Conservation (phyloP, 495 filamentous ascomycete genomes). For the Venustampulla echinocandica region DNA sequence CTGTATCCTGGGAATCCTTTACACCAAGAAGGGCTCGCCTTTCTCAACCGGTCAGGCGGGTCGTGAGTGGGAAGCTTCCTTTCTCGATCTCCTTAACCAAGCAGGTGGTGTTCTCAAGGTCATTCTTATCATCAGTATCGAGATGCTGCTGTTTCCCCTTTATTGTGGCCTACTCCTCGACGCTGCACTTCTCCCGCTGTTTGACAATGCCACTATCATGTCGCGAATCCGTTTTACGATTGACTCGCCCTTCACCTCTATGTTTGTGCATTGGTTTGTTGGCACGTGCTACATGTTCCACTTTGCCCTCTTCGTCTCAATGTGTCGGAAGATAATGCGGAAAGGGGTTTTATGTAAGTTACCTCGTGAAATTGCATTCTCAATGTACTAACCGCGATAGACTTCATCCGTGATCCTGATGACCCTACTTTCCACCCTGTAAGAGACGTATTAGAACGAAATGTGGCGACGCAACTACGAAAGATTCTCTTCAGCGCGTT, state of each 20-base stretch:
- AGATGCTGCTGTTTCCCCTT: slow-evolving; percentile 95
- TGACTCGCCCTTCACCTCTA: slow-evolving; percentile 69
- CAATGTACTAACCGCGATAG: slow-evolving; percentile 29
- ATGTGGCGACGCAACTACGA: slow-evolving; percentile 82
- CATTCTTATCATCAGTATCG: slow-evolving; percentile 95
- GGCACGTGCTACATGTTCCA: slow-evolving; percentile 99
- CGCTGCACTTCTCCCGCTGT: slow-evolving; percentile 79
- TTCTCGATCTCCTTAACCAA: slow-evolving; percentile 81
- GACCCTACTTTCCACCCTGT: slow-evolving; percentile 98
- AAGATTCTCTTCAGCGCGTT: slow-evolving; percentile 95
- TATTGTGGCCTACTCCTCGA: slow-evolving; percentile 93
- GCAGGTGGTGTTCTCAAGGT: slow-evolving; percentile 97
- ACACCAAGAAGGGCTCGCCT: slow-evolving; percentile 60
- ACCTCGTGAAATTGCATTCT: background rate
- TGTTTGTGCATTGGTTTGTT: slow-evolving; percentile 98
- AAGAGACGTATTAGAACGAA: slow-evolving; percentile 90
- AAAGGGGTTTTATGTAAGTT: slow-evolving; percentile 80
- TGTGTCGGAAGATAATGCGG: slow-evolving; percentile 97
- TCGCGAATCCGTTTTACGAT: slow-evolving; percentile 70
- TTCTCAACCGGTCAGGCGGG: slow-evolving; percentile 55
- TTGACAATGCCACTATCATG: slow-evolving; percentile 64
- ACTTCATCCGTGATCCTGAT: slow-evolving; percentile 97
- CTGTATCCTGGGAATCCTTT: slow-evolving; percentile 62
- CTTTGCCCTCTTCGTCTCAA: slow-evolving; percentile 95
- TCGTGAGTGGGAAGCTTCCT: slow-evolving; percentile 63